These are phyloP conservation scores for Chaetomiaceae sp. DNA, from an alignment of 2,329 filamentous ascomycete species.

Conservation along the genomic window DNA sequence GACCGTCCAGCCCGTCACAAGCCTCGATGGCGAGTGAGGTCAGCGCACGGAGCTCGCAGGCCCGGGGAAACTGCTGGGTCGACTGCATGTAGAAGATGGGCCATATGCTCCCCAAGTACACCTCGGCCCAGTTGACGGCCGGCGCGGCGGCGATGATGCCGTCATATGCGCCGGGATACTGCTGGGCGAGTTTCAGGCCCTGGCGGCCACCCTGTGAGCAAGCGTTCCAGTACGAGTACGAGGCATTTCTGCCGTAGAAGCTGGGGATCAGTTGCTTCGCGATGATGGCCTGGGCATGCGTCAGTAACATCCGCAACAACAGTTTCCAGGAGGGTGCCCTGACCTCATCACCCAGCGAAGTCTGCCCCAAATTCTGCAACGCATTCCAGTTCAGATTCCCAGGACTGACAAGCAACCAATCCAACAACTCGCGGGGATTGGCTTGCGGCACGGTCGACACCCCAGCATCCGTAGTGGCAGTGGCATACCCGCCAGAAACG, in stretches of 20 bases:
- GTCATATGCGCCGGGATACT: slow-evolving; percentile 51
- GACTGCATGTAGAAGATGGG: too few relatives aligned
- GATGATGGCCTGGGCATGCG: slow-evolving; percentile 31
- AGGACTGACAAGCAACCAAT: slow-evolving; percentile 24
- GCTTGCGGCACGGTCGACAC: too few relatives aligned
- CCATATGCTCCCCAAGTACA: slow-evolving; percentile 31
- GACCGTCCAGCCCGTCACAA: slow-evolving; percentile 42
- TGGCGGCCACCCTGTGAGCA: slow-evolving; percentile 54
- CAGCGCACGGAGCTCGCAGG: slow-evolving; percentile 37
- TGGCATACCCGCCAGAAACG: slow-evolving; percentile 23
- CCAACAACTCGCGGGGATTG: background rate
- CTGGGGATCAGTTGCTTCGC: slow-evolving; percentile 45
- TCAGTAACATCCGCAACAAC: too few relatives aligned
- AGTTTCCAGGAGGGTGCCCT: too few relatives aligned
- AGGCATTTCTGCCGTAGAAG: slow-evolving; percentile 42
- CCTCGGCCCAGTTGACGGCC: too few relatives aligned
- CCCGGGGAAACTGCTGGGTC: too few relatives aligned
- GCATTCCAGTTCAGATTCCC: slow-evolving; percentile 26
- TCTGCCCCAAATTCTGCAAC: slow-evolving; percentile 24
- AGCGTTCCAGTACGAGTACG: slow-evolving; percentile 50
- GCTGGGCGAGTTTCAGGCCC: slow-evolving; percentile 47
- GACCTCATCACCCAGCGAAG: slow-evolving; percentile 17
- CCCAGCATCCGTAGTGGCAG: slow-evolving; percentile 29
- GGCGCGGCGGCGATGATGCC: slow-evolving; percentile 47
- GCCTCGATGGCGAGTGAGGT: slow-evolving; percentile 34